A percentile compares a stretch with the other conserved stretches of the same genome.
Conservation (phyloP, 345 rosid species). For the Geranium brycei region DNA sequence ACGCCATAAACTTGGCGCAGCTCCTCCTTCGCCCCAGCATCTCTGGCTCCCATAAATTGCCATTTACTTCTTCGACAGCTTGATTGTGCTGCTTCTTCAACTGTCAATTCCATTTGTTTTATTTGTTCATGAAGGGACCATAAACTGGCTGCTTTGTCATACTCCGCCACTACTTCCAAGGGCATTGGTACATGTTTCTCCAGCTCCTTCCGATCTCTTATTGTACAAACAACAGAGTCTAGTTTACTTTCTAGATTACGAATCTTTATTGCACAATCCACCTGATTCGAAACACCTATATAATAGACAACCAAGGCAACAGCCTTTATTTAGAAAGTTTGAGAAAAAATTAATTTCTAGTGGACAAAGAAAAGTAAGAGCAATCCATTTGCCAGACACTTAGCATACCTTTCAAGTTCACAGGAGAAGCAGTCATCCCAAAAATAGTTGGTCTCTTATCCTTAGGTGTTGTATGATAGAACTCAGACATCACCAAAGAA, state of each 20-base stretch:
- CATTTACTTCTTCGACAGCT: slow-evolving; percentile 88
- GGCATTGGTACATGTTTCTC: slow-evolving; percentile 99
- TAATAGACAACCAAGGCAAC: slow-evolving; percentile 1
- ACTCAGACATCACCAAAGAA: slow-evolving; percentile 97
- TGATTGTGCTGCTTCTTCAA: slow-evolving; percentile 86
- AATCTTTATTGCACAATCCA: slow-evolving; percentile 93
- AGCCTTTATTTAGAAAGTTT: background rate
- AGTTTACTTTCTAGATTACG: slow-evolving; percentile 95
- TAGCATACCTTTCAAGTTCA: slow-evolving; percentile 72
- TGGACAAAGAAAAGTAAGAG: background rate
- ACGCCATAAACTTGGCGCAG: slow-evolving; percentile 92
- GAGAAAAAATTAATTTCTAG: background rate
- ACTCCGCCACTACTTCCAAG: slow-evolving; percentile 75
- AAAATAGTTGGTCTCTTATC: slow-evolving; percentile 88
- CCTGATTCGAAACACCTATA: slow-evolving; percentile 92
- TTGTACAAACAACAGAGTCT: slow-evolving; percentile 80
- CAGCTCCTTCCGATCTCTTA: slow-evolving; percentile 88
- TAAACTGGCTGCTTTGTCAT: slow-evolving; percentile 86
- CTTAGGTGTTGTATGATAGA: slow-evolving; percentile 78
- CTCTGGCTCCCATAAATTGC: slow-evolving; percentile 99
- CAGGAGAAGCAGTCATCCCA: slow-evolving; percentile 99
- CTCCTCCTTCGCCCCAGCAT: slow-evolving; percentile 96
- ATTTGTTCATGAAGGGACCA: slow-evolving; percentile 94
- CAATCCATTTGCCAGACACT: background rate
- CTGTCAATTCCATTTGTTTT: slow-evolving; percentile 76